Evolutionary conservation across 2,329 filamentous ascomycete genomes (phyloP).

Genomic region (Arthroderma sp.): DNA sequence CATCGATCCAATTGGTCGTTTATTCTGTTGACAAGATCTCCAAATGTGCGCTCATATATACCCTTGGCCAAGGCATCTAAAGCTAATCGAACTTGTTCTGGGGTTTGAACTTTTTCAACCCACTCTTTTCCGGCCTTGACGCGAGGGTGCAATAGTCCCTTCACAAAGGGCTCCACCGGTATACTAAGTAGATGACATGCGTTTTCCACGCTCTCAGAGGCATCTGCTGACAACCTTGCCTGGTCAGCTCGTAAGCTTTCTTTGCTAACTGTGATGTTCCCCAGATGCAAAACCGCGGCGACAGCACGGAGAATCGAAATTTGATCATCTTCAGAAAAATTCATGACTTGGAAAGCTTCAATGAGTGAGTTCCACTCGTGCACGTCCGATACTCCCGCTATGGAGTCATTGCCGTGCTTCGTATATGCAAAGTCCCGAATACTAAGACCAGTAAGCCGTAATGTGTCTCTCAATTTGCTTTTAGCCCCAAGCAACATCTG

Average conservation of each 20-base stretch:
- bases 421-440: constrained; percentile 89
- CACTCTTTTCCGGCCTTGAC: constrained; percentile 95
- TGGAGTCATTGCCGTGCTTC: constrained; percentile 77
- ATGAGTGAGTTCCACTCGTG: constrained; percentile 84
- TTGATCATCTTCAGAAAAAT: constrained; percentile 77
- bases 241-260: constrained; percentile 87
- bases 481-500: constrained; percentile 82
- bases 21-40: constrained; percentile 80
- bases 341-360: constrained; percentile 91
- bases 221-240: constrained; percentile 64
- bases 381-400: constrained; percentile 74
- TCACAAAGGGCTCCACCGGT: constrained; percentile 68
- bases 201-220: constrained; percentile 59
- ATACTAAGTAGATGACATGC: constrained; percentile 80
- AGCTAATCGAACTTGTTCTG: constrained; percentile 82
- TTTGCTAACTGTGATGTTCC: constrained; percentile 79
- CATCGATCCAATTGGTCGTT: constrained; percentile 84
- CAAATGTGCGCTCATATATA: constrained; percentile 93
- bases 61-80: constrained; percentile 90
- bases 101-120: constrained; percentile 97
- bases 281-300: constrained; percentile 81
- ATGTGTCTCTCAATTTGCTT: constrained; percentile 55
- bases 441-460: constrained; percentile 60
- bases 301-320: constrained; percentile 70
- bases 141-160: constrained; percentile 76